Base-by-base conservation (phyloP, 78 protist genomes). In the Bigelowiella natans region DNA sequence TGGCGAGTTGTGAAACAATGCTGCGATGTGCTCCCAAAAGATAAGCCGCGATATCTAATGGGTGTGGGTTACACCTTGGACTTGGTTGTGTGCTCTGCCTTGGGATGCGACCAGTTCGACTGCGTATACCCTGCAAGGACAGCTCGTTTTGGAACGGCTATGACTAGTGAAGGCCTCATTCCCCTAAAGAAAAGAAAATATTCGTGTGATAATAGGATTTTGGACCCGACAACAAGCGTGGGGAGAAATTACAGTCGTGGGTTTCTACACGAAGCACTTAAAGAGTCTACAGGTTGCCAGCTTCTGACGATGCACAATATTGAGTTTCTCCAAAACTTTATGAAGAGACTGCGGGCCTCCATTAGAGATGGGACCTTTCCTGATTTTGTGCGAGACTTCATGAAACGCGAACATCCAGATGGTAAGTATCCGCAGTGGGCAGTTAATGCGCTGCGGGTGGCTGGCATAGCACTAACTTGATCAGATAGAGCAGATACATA, bases 31-130 rank as follows among this genome's bases (percentile, higher is more conserved):
- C 18, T 51, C 7, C 73, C 73, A 26, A 7, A 51, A 51, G 34
- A 51, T 51, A 51, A 51, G 18, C 73, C 73, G 18, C 7, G 94
- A 0, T 98, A 98, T 88, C 87, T 92, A 38, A 98, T 98, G 99
- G 99, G 99, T 38, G 98, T 98, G 7, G 99, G 99, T 0, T 97
- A 96, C 38, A 95, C 99, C 11, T 34, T 94, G 26, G 99, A 97
- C 88, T 73, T 98, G 34, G 96, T 98, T 11, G 98, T 97, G 30
- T 97, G 98, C 31, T 84, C 88, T 0, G 97, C 97, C 73, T 51
- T 51, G 18, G 73, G 73, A 51, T 51, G 73, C 1, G 99, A 98
- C 89, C 95, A 95, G 97, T 98, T 97, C 91, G 99, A 98, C 87
- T 98, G 99, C 38, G 99, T 98, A 36, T 98, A 93, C 40, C 99